Conservation (phyloP, 2,329 filamentous ascomycete species). For the Ascochyta koolunga region DNA sequence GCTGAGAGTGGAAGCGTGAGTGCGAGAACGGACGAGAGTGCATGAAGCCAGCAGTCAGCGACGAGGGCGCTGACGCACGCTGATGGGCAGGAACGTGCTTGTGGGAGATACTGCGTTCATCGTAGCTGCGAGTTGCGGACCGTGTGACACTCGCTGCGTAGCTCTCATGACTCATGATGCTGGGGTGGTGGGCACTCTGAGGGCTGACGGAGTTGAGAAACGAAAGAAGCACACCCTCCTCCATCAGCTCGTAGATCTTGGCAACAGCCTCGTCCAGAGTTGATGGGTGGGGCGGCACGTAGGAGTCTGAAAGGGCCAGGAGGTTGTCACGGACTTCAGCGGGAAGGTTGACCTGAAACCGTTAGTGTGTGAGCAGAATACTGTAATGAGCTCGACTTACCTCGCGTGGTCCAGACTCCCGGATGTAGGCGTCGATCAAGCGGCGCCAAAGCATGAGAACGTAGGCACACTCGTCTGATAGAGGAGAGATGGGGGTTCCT, state of each 20-base stretch:
- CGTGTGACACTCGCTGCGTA: constrained; percentile 48
- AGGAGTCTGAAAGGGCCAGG: constrained; percentile 64
- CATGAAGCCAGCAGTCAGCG: constrained; percentile 47
- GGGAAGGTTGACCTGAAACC: constrained; percentile 70
- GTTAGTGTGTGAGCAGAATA: constrained; percentile 25
- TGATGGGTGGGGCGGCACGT: constrained; percentile 73
- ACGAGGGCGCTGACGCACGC: constrained; percentile 49
- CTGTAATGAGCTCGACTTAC: constrained; percentile 22
- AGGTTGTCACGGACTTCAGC: constrained; percentile 83
- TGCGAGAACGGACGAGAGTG: constrained; percentile 44
- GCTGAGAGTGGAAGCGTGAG: constrained; percentile 47
- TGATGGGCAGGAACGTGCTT: constrained; percentile 42
- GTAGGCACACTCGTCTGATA: constrained; percentile 67
- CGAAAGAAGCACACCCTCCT: constrained; percentile 90
- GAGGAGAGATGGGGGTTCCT: constrained; percentile 55
- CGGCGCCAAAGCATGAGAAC: constrained; percentile 85
- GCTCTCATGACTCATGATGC: constrained; percentile 50
- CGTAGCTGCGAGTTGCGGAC: constrained; percentile 49
- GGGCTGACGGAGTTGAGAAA: constrained; percentile 76
- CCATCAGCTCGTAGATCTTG: constrained; percentile 96
- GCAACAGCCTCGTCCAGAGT: constrained; percentile 80
- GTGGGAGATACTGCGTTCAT: constrained; percentile 45
- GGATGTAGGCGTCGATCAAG: constrained; percentile 86
- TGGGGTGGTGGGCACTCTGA: constrained; percentile 52
- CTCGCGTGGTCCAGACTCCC: constrained; percentile 47